Conservation (phyloP, 441 rosid genomes). For the Populus hybrid region DNA sequence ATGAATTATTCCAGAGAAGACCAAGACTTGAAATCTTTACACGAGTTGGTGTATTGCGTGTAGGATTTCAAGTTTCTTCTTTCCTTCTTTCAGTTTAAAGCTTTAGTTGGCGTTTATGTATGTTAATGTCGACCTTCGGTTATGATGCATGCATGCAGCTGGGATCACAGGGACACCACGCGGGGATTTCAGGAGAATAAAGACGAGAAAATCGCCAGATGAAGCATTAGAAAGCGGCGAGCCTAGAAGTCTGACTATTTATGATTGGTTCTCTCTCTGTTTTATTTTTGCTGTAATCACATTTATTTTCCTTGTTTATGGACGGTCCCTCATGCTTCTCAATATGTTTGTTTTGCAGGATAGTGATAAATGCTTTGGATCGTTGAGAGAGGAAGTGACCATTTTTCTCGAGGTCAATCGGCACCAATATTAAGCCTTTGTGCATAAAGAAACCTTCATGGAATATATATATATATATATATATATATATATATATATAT, state of each 20-base stretch:
- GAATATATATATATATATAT: no score
- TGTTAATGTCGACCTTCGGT: neutral
- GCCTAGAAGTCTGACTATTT: conserved; percentile 51
- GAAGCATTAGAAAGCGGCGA: conserved; percentile 35
- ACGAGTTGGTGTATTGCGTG: no score
- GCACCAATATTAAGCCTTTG: conserved; percentile 15
- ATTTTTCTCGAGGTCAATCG: conserved; percentile 21
- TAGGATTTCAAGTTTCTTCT: neutral
- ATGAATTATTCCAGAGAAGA: no score
- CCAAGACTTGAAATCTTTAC: no score
- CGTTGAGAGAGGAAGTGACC: conserved; percentile 42
- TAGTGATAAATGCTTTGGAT: conserved; percentile 70
- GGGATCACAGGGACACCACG: conserved; percentile 43
- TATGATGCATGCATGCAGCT: conserved; percentile 43
- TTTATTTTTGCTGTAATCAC: neutral
- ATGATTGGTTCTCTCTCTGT: conserved; percentile 50
- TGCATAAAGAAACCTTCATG: neutral
- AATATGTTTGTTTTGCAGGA: conserved; percentile 38
- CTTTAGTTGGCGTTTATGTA: neutral
- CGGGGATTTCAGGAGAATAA: conserved; percentile 48
- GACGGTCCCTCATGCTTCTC: neutral
- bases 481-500: no score
- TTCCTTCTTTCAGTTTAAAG: neutral
- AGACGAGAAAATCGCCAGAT: conserved; percentile 41
- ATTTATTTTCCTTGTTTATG: neutral